Base-by-base conservation (phyloP, 2,329 filamentous ascomycete genomes). In the Ascochyta koolunga region DNA sequence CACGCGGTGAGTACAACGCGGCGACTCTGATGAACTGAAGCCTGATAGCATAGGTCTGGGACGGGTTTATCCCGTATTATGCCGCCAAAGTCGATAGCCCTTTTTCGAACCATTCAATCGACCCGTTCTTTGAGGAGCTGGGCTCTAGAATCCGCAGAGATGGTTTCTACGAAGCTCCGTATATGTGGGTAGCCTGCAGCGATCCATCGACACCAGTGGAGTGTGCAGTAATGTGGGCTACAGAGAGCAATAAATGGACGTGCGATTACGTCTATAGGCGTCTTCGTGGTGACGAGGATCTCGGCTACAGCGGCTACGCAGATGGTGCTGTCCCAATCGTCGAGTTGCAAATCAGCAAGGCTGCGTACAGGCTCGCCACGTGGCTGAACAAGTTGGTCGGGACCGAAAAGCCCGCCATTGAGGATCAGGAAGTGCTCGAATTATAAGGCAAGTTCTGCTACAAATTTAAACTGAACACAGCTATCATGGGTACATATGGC, bases 321-420 rank as follows among this genome's bases (percentile, higher is more conserved):
- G 48, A 58, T 18, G 71, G 71, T 5, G 75, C 68, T n/a, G 70
- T 71, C 32, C 74, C 74, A 1, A 74, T 77, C 21, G 69, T 76
- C 5, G 75, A 77, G 56, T 24, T 77, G 32, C 76, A 77, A 53
- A 71, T 77, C 27, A 75, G 72, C 50, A 78, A 77, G 53, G 74
- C 75, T 7, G 73, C 73, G 5, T 58, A 76, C 42, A 67, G 75
- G 42, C 41, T 77, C 31, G 75, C 62, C 4, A 74, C 70, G 5
- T 78, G 74, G 75, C 57, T 77, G 44, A 77, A 78, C 38, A 66
- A 64, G 16, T 47, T 77, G 24, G 72, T 75, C 1, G 60, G 54
- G 11, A 55, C 50, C 2, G 40, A 54, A 5, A 42, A 31, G n/a
- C 38, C 58, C 9, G 38, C 11, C 7, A 6, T 15, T 9, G 50